These are phyloP conservation scores for Earliella scabrosa DNA, from an alignment of 1,284 basidiomycete genomes.

Conservation along the genomic window DNA sequence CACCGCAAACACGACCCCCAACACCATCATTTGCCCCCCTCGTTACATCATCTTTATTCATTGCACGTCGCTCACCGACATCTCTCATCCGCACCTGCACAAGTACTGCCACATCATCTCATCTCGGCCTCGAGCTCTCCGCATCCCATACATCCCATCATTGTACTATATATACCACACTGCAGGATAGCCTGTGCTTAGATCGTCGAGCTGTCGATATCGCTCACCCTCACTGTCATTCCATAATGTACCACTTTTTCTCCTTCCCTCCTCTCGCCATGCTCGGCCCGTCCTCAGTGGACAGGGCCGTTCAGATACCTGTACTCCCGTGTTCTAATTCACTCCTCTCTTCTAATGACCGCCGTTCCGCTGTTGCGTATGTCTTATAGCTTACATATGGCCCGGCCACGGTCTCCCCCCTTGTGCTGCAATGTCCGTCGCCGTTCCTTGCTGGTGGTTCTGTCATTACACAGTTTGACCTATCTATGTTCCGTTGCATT, in stretches of 20 bases:
- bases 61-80: not conserved
- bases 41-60: constrained; percentile 1
- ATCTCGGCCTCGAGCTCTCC: not conserved
- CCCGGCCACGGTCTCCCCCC: not conserved
- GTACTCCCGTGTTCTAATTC: constrained; percentile 13
- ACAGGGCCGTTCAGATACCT: constrained; percentile 4
- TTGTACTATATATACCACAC: constrained; percentile 8
- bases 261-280: not conserved
- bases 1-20: not conserved
- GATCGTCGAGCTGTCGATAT: constrained; percentile 10
- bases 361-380: not conserved
- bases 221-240: not conserved
- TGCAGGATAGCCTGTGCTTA: constrained; percentile 10
- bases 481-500: not conserved
- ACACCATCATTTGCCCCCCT: not conserved
- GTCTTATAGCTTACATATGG: constrained; percentile 3
- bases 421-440: not conserved
- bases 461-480: not conserved
- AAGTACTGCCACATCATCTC: not conserved
- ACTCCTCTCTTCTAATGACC: constrained; percentile 5
- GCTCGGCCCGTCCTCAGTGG: not conserved
- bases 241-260: constrained; percentile 5
- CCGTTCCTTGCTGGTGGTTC: not conserved
- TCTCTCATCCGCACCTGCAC: not conserved
- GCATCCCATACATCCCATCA: constrained; percentile 3